These are phyloP conservation scores for Alternaria hordeiaustralica DNA, from an alignment of 2,329 filamentous ascomycete genomes.

Conservation along the genomic window DNA sequence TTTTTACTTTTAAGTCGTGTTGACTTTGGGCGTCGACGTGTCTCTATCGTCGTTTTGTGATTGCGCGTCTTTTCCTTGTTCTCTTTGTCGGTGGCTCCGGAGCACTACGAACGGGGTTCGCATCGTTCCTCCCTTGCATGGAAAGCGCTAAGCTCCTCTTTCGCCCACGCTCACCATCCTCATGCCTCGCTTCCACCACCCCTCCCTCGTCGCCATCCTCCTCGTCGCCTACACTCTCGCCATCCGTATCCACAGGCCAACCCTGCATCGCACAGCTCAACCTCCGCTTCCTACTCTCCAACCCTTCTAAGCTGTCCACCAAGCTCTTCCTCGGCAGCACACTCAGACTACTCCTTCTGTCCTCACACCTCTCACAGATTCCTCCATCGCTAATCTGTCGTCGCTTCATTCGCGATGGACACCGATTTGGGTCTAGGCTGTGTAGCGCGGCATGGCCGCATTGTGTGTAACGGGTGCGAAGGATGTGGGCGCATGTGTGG, in stretches of 20 bases:
- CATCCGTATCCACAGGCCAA: neutral
- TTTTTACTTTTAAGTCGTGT: neutral
- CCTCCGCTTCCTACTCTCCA: neutral
- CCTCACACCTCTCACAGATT: conserved; percentile 18
- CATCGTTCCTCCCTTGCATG: neutral
- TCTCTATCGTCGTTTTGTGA: neutral
- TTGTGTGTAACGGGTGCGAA: conserved; percentile 21
- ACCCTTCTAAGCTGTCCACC: neutral
- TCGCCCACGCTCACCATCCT: neutral
- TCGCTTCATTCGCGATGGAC: conserved; percentile 36
- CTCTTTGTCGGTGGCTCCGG: neutral
- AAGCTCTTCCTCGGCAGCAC: neutral
- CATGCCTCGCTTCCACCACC: neutral
- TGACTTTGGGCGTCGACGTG: too few species aligned
- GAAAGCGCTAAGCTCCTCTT: neutral
- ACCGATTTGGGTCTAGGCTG: conserved; percentile 21
- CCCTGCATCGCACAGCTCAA: neutral
- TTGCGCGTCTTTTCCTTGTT: neutral
- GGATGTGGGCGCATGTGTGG: conserved; percentile 17
- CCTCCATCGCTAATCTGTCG: neutral
- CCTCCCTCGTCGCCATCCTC: neutral
- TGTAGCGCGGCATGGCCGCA: conserved; percentile 32
- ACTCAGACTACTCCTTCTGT: conserved; percentile 27
- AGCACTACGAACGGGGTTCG: neutral
- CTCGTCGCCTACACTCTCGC: neutral